Base-by-base conservation (phyloP, 331 rosid species). In the Malus hybrid region DNA sequence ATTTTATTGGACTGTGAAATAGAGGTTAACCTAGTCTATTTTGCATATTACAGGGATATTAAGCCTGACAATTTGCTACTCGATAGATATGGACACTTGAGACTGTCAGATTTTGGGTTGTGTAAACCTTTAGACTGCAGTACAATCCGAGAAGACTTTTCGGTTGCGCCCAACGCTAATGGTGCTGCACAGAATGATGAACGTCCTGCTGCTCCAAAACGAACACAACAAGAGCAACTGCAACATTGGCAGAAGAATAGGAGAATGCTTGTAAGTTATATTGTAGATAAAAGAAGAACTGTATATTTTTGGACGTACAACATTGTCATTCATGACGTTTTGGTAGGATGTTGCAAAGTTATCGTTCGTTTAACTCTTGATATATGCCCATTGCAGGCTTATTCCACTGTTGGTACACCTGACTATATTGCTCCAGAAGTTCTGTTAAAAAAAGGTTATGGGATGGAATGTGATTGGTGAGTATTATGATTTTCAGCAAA, bases 381-480 rank as follows among this genome's bases (percentile, higher is more conserved):
- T 78, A 44, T 56, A 56, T 82, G 66, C 82, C 75, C 53, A 64
- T 78, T 89, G 80, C 85, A 94, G 99, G 99, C 99, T 80, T 94
- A 92, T 85, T 94, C 99, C 55, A 92, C 99, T 19, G 99, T 94
- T 77, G 99, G 99, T 70, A 94, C 99, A 53, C 99, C 99, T 4
- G 99, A 94, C 81, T 94, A 94, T 74, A 94, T 94, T 86, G 99
- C 99, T 78, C 98, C 99, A 24, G 99, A 94, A 86, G 99, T 94
- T 89, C 87, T 94, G 53, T 74, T 94, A 89, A 94, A 94, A 86
- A 94, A 92, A 87, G 99, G 99, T 57, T 94, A 94, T 63, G 97
- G 82, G 20, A 85, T 94, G 97, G 99, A 94, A 89, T 94, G 99
- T 83, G 99, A 94, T 83, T 94, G 99, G 99, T 92, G 83, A 87